Base-by-base conservation (phyloP, 2,329 filamentous ascomycete genomes). In the Sporothrix sp. region DNA sequence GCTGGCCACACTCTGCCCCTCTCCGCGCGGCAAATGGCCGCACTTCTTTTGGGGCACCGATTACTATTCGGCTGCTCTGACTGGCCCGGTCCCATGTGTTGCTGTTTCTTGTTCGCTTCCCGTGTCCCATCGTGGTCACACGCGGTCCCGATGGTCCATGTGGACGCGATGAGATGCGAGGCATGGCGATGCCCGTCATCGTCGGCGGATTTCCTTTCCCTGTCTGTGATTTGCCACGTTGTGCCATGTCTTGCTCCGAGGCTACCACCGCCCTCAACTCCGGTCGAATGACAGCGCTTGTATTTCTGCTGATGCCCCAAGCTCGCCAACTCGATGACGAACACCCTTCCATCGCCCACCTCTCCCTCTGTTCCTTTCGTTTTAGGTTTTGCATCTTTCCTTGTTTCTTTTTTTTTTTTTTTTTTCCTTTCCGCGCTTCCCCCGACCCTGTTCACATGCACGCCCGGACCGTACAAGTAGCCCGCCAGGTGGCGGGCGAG, bases 221-320 rank as follows among this genome's bases (percentile, higher is more conserved):
- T 8, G 3, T 4, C 7, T 42, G 16, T 51, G 43, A 47, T 51
- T 51, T 43, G 50, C 37, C 32, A 33, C 28, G n/a, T 7, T n/a
- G 25, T n/a, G 5, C 16, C n/a, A 30, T 1, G 9, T 36, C 21
- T 11, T 32, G 21, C 27, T n/a, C 51, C 38, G 33, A 32, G 18
- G n/a, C n/a, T n/a, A n/a, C n/a, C n/a, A n/a, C n/a, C n/a, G n/a
- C 39, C 23, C 16, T 28, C 8, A 40, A 13, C 35, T 35, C 27
- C 38, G 38, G 35, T 18, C 53, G 37, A 53, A 55, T 53, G 2
- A 23, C 18, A 46, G n/a, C 7, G 35, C 20, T 13, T 38, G 47
- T 18, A 50, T 36, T 51, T 51, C 53, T 52, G 49, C 49, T 51
- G 49, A 51, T 46, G 39, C 40, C 20, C 14, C 1, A 13, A 16